Base-by-base conservation (phyloP, 2,329 filamentous ascomycete species). In the Dryadomyces quercus-mongolicae region DNA sequence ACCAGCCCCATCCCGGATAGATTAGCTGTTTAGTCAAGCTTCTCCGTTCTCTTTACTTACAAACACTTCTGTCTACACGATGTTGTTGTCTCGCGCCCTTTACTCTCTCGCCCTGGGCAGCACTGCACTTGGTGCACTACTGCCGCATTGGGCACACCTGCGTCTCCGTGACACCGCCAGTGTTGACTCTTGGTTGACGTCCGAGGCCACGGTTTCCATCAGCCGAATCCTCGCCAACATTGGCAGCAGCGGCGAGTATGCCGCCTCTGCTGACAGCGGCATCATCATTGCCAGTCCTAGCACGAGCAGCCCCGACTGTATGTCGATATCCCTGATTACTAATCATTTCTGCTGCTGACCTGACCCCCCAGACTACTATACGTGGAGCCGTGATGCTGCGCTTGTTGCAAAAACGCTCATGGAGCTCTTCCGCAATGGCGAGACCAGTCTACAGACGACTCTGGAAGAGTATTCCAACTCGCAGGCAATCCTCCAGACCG, bases 351-450 rank as follows among this genome's bases (percentile, higher is more conserved):
- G 2, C 12, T 31, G 10, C 10, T 38, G 3, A 13, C 21, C 40
- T 38, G 40, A n/a, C 45, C 15, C 15, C 16, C 5, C 22, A 58
- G 56, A 91, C 66, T 90, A 78, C 63, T 91, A 82, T 63, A 88
- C 85, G 1, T 92, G 87, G 87, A 88, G 83, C 1, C 73, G 87
- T 62, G 87, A 92, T 65, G 77, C 84, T 16, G 84, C 82, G 22
- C 73, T 91, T 34, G 80, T 81, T 2, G 80, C 86, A 70, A 88
- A 88, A 68, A 71, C 72, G 22, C 68, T 91, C 16, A 72, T 86
- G 9, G 86, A 91, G 61, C 73, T 78, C 20, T 85, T 89, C 64
- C 63, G 70, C 48, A 70, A 79, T 55, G 67, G 68, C 16, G 25
- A 59, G 34, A 13, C 53, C 6, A 22, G 38, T 42, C 70, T 88